Evolutionary conservation across 805 yeast species (phyloP).

Genomic region (Debaryomyces castellii): DNA sequence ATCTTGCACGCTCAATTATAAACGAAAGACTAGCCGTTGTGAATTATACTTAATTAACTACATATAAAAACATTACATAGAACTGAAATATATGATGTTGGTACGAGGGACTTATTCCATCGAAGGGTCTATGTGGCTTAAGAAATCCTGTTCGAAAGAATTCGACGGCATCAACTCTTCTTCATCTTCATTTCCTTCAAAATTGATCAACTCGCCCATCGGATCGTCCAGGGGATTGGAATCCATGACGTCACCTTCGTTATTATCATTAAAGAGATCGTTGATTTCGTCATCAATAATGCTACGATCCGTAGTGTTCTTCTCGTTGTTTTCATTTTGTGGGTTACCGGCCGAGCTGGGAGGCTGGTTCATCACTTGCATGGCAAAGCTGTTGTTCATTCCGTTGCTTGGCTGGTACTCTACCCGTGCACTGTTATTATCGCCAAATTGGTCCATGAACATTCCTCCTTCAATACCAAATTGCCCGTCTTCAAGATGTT

Average conservation of each 20-base stretch:
- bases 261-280: slow-evolving; percentile 16
- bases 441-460: slow-evolving; percentile 7
- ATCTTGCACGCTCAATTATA: not conserved
- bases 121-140: slow-evolving; percentile 27
- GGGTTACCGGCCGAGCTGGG: not conserved
- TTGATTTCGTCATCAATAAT: slow-evolving; percentile 16
- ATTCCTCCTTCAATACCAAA: slow-evolving; percentile 6
- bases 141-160: slow-evolving; percentile 34
- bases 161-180: slow-evolving; percentile 22
- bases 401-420: not conserved
- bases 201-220: slow-evolving; percentile 34
- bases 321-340: not conserved
- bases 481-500: not conserved
- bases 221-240: slow-evolving; percentile 20
- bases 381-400: slow-evolving; percentile 5
- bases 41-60: slow-evolving; percentile 1
- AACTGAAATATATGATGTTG: not conserved
- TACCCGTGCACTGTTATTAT: not conserved
- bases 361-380: slow-evolving; percentile 5
- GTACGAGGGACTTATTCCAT: slow-evolving; percentile 16
- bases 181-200: slow-evolving; percentile 29
- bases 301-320: not conserved
- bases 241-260: slow-evolving; percentile 5
- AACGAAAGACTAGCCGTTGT: not conserved
- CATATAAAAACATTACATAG: not conserved